Percentiles rank a stretch among this genome's conserved stretches.
Evolutionary conservation across 768 basidiomycete genomes (phyloP).

Genomic region (Rhodocollybia butyracea): DNA sequence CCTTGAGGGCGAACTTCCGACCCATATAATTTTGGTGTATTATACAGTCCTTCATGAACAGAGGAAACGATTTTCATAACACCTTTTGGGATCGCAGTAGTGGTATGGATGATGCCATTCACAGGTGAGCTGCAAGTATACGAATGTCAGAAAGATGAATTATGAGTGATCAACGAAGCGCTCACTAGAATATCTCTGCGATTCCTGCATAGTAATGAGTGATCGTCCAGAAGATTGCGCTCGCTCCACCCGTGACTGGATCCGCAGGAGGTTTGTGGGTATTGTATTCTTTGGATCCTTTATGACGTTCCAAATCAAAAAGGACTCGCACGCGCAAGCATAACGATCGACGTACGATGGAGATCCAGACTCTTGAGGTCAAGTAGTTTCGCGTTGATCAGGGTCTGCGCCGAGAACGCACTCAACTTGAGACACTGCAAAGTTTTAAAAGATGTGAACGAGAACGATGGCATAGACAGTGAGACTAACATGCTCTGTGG

Average conservation of each 20-base stretch:
- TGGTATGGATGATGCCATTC: conserved; percentile 43
- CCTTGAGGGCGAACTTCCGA: conserved; percentile 37
- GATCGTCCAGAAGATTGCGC: conserved; percentile 48
- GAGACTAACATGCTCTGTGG: conserved; percentile 37
- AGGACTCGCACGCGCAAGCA: not conserved
- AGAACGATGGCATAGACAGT: not conserved
- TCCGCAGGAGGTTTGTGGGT: conserved; percentile 34
- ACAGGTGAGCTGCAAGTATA: conserved; percentile 27
- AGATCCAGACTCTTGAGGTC: conserved; percentile 41
- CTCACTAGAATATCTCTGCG: conserved; percentile 46
- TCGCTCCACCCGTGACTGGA: conserved; percentile 40
- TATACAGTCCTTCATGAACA: conserved; percentile 44
- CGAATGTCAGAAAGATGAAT: not conserved
- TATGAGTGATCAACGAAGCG: not conserved
- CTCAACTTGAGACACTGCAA: conserved; percentile 47
- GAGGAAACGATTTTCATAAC: conserved; percentile 38
- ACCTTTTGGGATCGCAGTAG: conserved; percentile 47
- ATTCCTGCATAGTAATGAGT: conserved; percentile 45
- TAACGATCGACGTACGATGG: conserved; percentile 38
- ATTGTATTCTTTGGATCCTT: conserved; percentile 43
- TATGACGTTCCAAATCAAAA: not conserved
- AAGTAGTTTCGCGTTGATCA: conserved; percentile 42
- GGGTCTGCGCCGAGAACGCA: conserved; percentile 48
- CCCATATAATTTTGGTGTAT: conserved; percentile 39
- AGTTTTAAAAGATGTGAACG: not conserved